Evolutionary conservation across 1,284 basidiomycete genomes (phyloP).

Genomic region (Xerocomus amazonicus): DNA sequence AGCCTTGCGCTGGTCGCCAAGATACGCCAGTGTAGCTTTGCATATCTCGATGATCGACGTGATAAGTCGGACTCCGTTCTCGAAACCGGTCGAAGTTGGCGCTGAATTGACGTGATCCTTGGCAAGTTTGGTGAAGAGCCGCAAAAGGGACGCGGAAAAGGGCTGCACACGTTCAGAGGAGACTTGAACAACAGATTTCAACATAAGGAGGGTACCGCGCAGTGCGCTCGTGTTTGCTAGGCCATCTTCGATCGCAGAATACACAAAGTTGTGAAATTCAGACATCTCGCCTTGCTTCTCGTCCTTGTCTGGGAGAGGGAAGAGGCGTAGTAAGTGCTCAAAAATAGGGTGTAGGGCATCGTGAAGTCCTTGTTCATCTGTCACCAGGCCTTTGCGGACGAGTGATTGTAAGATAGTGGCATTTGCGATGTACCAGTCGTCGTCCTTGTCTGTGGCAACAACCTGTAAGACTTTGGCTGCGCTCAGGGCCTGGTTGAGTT

Average conservation of each 20-base stretch:
- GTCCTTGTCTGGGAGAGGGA: conserved; percentile 80
- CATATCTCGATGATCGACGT: conserved; percentile 71
- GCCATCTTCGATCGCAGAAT: conserved; percentile 78
- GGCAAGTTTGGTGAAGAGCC: conserved; percentile 80
- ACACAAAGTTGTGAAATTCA: conserved; percentile 78
- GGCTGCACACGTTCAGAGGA: conserved; percentile 84
- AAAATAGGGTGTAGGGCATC: conserved; percentile 83
- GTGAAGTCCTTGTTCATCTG: conserved; percentile 73
- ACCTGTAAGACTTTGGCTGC: conserved; percentile 90
- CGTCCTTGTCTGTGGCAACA: conserved; percentile 79
- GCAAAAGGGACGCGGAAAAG: conserved; percentile 77
- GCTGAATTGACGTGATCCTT: conserved; percentile 82
- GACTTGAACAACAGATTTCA: conserved; percentile 85
- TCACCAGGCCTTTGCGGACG: conserved; percentile 83
- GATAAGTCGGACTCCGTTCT: conserved; percentile 59
- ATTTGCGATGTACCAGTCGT: conserved; percentile 81
- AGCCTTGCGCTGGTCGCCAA: conserved; percentile 71
- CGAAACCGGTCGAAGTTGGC: conserved; percentile 46
- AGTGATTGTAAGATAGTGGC: conserved; percentile 82
- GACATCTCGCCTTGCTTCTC: conserved; percentile 67
- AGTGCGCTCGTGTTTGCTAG: conserved; percentile 72
- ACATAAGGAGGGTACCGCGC: conserved; percentile 81
- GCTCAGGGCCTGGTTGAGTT: conserved; percentile 71
- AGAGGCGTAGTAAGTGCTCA: conserved; percentile 81
- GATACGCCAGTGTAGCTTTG: conserved; percentile 57